These are phyloP conservation scores for Peniophora sp. DNA, from an alignment of 1,284 basidiomycete genomes.

Conservation along the genomic window DNA sequence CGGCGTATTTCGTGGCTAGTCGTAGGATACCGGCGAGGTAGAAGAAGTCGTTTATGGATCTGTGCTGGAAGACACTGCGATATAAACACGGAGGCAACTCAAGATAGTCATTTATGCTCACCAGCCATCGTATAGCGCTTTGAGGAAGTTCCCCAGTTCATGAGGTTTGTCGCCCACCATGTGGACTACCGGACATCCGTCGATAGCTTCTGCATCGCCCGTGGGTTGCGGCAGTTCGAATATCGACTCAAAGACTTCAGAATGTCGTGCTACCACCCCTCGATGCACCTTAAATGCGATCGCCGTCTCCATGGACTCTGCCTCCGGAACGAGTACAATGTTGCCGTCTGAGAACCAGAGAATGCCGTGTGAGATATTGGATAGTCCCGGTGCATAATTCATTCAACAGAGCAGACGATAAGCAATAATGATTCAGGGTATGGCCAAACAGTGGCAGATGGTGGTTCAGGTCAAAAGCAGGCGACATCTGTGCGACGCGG, in stretches of 20 bases:
- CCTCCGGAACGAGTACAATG: slow-evolving; percentile 37
- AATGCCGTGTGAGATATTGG: slow-evolving; percentile 20
- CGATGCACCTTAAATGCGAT: slow-evolving; percentile 50
- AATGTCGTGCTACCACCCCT: slow-evolving; percentile 49
- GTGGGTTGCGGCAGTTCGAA: slow-evolving; percentile 41
- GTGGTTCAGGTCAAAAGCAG: too few species aligned
- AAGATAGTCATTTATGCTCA: slow-evolving; percentile 24
- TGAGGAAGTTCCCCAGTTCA: slow-evolving; percentile 47
- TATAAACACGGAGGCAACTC: neutral
- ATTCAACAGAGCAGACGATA: neutral
- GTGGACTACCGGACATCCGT: slow-evolving; percentile 41
- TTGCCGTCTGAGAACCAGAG: slow-evolving; percentile 59
- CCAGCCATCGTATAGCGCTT: slow-evolving; percentile 51
- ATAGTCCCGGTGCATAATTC: neutral
- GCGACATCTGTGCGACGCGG: too few species aligned
- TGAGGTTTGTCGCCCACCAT: slow-evolving; percentile 41
- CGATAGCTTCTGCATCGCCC: slow-evolving; percentile 25
- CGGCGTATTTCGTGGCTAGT: slow-evolving; percentile 51
- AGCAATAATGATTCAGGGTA: too few species aligned
- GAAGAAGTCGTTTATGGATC: slow-evolving; percentile 42
- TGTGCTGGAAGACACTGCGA: slow-evolving; percentile 28
- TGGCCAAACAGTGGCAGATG: too few species aligned
- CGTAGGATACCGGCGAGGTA: slow-evolving; percentile 46
- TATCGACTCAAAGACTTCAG: slow-evolving; percentile 53
- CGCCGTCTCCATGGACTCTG: slow-evolving; percentile 23